Base-by-base conservation (phyloP, 164 flowering plant species). In the Sextonia rubra region DNA sequence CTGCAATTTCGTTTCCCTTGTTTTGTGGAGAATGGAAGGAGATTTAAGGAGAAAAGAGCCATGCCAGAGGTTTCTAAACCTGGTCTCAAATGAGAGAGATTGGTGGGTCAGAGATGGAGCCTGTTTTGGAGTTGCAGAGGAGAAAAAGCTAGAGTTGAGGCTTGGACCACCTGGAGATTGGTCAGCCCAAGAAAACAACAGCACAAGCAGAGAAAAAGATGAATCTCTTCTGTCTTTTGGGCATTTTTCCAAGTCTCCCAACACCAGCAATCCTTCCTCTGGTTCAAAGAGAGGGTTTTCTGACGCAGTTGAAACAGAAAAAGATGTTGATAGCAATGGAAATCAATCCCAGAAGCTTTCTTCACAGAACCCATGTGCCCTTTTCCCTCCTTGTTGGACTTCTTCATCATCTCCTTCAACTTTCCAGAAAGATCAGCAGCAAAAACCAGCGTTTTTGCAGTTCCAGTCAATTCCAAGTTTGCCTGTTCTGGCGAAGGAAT, bases 91-190 rank as follows among this genome's bases (percentile, higher is more conserved):
- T 22, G 84, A 82, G 7, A 76, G 78, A 74, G 83, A 86, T 5
- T 85, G 92, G 89, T 8, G 76, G 60, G 68, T 69, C 62, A 82
- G 72, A 47, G 83, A 72, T 24, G 78, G 69, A 66, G 77, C 70
- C 32, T 69, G 72, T 55, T 76, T 75, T 75, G 82, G 80, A 18
- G 72, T 68, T 78, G 75, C 87, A 58, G 98, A 89, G 44, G 89
- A 88, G 74, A 83, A 80, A 26, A 86, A 90, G 84, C 88, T 93
- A 26, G 97, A 91, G 76, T 85, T 93, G n/a, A 90, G 88, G 81
- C 86, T 93, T 26, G 98, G 86, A 70, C 94, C 94, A 29, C 98
- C 98, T 1, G 94, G 91, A 30, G 85, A 71, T 63, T 71, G 74
- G 74, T 27, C 37, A 23, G 24, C 47, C 11, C 61, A 61, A 25